Evolutionary conservation across 352 stramenopile species (phyloP).

Genomic region (Elongisporangium anandrum): DNA sequence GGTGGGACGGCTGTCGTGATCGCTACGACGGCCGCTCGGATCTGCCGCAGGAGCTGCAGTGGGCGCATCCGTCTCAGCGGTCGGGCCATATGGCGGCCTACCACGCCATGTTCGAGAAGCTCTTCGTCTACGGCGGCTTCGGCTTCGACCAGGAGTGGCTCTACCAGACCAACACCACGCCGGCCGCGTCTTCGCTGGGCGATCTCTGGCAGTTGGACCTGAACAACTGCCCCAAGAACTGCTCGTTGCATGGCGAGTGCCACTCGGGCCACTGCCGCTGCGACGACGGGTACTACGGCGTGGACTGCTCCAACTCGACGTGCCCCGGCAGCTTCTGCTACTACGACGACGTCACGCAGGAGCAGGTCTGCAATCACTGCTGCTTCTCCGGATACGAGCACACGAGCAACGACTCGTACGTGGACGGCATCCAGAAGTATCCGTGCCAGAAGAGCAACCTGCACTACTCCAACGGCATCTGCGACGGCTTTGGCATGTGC

Average conservation of each 20-base stretch:
- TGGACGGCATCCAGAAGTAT: slow-evolving; percentile 89
- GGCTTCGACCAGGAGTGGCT: slow-evolving; percentile 69
- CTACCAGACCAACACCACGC: slow-evolving; percentile 57
- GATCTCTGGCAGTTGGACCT: slow-evolving; percentile 92
- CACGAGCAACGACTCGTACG: slow-evolving; percentile 84
- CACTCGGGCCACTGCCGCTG: slow-evolving; percentile 92
- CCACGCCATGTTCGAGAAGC: slow-evolving; percentile 44
- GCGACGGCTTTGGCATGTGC: slow-evolving; percentile 95
- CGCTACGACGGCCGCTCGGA: slow-evolving; percentile 62
- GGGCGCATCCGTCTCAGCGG: slow-evolving; percentile 81
- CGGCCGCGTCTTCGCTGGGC: slow-evolving; percentile 42
- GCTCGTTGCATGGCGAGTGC: slow-evolving; percentile 89
- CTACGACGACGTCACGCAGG: slow-evolving; percentile 84
- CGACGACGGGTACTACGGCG: slow-evolving; percentile 93
- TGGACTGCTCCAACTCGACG: slow-evolving; percentile 93
- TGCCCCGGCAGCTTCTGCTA: slow-evolving; percentile 93
- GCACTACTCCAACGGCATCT: slow-evolving; percentile 93
- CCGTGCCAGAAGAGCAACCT: slow-evolving; percentile 77
- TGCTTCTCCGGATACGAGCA: slow-evolving; percentile 90
- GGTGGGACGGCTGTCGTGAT: slow-evolving; percentile 95
- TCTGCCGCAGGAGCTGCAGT: slow-evolving; percentile 68
- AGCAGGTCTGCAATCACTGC: slow-evolving; percentile 91
- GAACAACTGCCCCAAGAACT: slow-evolving; percentile 92
- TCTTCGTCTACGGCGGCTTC: slow-evolving; percentile 90
- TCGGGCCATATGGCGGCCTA: slow-evolving; percentile 86